Evolutionary conservation across 768 basidiomycete genomes (phyloP).

Genomic region (Rhizopogon salebrosus): DNA sequence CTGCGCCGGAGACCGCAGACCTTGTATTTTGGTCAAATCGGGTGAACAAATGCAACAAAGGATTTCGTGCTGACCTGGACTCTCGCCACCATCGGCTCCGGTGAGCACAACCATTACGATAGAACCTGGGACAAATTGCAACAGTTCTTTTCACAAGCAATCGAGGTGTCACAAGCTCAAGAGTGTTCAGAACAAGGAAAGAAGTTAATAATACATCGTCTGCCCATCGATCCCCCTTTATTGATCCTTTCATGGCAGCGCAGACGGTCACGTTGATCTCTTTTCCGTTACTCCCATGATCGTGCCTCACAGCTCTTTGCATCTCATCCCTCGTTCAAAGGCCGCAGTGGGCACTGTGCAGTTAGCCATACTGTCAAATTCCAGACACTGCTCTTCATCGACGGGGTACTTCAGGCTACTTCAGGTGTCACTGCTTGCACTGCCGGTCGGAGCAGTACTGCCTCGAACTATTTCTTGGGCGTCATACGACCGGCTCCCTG

Average conservation of each 20-base stretch:
- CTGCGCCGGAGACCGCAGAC: not conserved
- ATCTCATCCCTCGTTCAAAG: too few relatives aligned
- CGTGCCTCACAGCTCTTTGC: not conserved
- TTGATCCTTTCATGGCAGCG: not conserved
- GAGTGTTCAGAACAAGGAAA: not conserved
- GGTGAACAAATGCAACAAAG: not conserved
- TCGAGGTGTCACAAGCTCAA: too few relatives aligned
- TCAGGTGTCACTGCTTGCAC: not conserved
- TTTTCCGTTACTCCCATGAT: not conserved
- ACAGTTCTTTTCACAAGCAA: not conserved
- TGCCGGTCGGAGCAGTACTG: not conserved
- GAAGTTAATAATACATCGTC: not conserved
- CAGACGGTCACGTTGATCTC: not conserved
- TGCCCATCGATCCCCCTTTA: not conserved
- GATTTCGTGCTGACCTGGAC: not conserved
- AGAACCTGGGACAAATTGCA: not conserved
- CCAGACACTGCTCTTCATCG: not conserved
- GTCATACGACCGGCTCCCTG: not conserved
- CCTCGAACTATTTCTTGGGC: not conserved
- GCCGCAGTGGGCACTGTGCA: not conserved
- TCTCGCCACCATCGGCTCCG: not conserved
- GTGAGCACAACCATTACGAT: not conserved
- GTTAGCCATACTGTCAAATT: too few relatives aligned
- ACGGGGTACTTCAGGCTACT: not conserved
- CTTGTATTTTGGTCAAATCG: not conserved